Evolutionary conservation across 208 protist species (phyloP).

Genomic region (Acanthamoeba polyphaga): DNA sequence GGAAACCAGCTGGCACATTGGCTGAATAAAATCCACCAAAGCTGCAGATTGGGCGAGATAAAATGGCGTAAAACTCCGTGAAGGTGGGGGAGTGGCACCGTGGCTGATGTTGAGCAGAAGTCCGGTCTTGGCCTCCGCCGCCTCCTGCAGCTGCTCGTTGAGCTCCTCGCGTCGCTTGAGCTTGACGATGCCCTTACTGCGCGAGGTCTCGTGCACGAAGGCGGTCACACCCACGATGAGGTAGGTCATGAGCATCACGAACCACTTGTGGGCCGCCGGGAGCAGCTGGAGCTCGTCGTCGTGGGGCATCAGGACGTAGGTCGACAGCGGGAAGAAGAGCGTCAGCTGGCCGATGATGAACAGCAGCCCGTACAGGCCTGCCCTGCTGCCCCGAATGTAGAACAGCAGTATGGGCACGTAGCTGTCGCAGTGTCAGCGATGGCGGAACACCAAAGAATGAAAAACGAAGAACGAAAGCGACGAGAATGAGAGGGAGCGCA

Average conservation of each 20-base stretch:
- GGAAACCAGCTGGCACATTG: background rate
- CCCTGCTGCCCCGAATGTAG: slow-evolving; percentile 49
- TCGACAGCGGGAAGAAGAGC: slow-evolving; percentile 47
- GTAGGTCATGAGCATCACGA: slow-evolving; percentile 59
- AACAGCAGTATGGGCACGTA: slow-evolving; percentile 60
- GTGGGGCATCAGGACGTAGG: slow-evolving; percentile 21
- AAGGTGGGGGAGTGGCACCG: background rate
- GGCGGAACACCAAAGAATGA: too few relatives aligned
- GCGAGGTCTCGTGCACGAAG: slow-evolving; percentile 64
- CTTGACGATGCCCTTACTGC: slow-evolving; percentile 9
- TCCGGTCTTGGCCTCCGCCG: slow-evolving; percentile 55
- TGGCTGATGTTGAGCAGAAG: slow-evolving; percentile 72
- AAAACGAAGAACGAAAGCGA: too few relatives aligned
- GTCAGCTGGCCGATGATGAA: slow-evolving; percentile 44
- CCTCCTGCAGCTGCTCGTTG: slow-evolving; percentile 70
- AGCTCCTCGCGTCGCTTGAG: slow-evolving; percentile 20
- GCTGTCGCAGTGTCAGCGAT: background rate
- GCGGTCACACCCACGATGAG: slow-evolving; percentile 30
- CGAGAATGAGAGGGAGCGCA: background rate
- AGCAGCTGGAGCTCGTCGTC: slow-evolving; percentile 10
- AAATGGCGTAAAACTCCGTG: too few relatives aligned
- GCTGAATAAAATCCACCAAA: background rate
- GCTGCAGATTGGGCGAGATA: background rate
- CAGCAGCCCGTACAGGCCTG: slow-evolving; percentile 26
- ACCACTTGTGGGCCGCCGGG: slow-evolving; percentile 20